Conservation (phyloP, 148 eudicot species). For the Limonium bicolor region DNA sequence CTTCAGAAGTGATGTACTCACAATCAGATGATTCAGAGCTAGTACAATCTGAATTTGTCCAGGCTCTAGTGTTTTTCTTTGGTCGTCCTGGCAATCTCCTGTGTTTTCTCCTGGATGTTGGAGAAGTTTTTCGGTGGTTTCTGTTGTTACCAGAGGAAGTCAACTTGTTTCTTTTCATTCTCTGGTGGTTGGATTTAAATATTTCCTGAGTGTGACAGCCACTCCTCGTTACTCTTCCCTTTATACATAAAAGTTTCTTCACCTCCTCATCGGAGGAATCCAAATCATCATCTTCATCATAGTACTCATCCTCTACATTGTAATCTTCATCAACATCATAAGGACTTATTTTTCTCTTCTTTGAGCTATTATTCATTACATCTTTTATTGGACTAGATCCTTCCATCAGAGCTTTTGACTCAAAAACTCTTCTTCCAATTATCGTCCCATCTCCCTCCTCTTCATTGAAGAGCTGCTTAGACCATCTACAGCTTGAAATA, state of each 20-base stretch:
- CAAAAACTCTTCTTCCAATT: constrained; percentile 7
- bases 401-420: not conserved
- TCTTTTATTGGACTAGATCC: not conserved
- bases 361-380: constrained; percentile 13
- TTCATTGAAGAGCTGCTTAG: constrained; percentile 21
- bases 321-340: constrained; percentile 13
- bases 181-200: constrained; percentile 20
- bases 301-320: constrained; percentile 7
- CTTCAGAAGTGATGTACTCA: constrained; percentile 87
- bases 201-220: constrained; percentile 17
- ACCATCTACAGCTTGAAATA: constrained; percentile 1
- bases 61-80: constrained; percentile 26
- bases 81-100: constrained; percentile 18
- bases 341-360: constrained; percentile 22
- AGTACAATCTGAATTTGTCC: constrained; percentile 58
- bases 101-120: constrained; percentile 14
- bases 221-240: constrained; percentile 18
- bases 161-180: constrained; percentile 15
- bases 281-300: constrained; percentile 35
- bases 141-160: constrained; percentile 12
- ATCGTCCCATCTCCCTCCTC: constrained; percentile 23
- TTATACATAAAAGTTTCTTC: constrained; percentile 14
- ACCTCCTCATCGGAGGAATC: constrained; percentile 52
- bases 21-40: constrained; percentile 55
- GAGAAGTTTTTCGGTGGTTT: constrained; percentile 13